These are phyloP conservation scores for Venturia nashicola DNA, from an alignment of 2,329 filamentous ascomycete species.

Conservation along the genomic window DNA sequence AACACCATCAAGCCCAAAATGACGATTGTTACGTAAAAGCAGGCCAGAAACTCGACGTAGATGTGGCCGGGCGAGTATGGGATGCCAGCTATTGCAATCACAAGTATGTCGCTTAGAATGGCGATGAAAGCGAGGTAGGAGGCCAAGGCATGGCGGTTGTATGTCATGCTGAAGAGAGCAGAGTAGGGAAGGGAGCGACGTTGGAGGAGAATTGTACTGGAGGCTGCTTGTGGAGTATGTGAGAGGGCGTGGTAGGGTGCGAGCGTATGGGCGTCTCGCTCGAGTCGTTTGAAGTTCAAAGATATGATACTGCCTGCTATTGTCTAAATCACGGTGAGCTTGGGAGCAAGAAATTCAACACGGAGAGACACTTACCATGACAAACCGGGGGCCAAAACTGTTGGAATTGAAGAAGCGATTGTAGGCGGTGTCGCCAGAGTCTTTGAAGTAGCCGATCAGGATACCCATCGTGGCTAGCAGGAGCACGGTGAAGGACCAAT, in stretches of 20 bases:
- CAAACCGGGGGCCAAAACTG: conserved; percentile 9
- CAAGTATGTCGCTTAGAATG: conserved; percentile 10
- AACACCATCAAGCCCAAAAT: conserved; percentile 11
- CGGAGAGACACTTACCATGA: conserved; percentile 5
- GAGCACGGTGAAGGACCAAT: conserved; percentile 1
- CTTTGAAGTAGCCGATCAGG: conserved; percentile 7
- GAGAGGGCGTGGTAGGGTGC: conserved; percentile 2
- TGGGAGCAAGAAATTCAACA: neutral
- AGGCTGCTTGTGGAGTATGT: neutral
- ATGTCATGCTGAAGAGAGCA: conserved; percentile 6
- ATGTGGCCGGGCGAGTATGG: conserved; percentile 9
- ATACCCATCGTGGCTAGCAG: conserved; percentile 3
- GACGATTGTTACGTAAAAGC: conserved; percentile 6
- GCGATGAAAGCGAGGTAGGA: conserved; percentile 7
- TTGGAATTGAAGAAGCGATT: conserved; percentile 10
- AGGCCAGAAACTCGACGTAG: conserved; percentile 6
- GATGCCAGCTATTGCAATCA: conserved; percentile 9
- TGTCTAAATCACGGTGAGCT: neutral
- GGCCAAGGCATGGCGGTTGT: conserved; percentile 4
- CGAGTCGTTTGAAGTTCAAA: neutral
- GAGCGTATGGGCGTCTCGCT: conserved; percentile 4
- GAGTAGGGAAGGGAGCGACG: neutral
- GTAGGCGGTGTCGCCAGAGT: conserved; percentile 5
- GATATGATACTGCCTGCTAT: conserved; percentile 1
- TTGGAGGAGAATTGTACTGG: conserved; percentile 5